phyloP scores from a whole-genome alignment of 495 filamentous ascomycete genomes.

The Talaromyces liani region DNA sequence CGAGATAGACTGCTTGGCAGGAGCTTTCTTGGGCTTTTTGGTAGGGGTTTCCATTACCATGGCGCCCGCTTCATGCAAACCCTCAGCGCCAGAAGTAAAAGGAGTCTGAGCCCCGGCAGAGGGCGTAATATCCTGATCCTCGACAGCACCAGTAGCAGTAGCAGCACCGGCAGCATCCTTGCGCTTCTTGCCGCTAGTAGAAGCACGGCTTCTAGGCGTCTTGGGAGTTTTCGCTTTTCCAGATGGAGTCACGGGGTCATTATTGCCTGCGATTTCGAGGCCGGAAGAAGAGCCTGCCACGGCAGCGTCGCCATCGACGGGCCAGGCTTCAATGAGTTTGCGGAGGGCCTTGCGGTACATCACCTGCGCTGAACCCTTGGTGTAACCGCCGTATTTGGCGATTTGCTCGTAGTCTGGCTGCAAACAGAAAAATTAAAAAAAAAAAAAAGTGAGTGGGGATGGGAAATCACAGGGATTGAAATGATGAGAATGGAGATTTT shows the following conservation, averaged over 20 bases:
- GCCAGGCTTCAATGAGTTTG: constrained; percentile 14
- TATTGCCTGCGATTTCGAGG: neutral
- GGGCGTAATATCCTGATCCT: neutral
- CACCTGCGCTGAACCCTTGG: constrained; percentile 21
- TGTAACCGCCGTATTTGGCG: constrained; percentile 25
- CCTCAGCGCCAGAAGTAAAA: neutral
- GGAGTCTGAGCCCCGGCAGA: neutral
- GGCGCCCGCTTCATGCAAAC: neutral
- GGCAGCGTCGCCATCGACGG: neutral
- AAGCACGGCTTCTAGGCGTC: neutral
- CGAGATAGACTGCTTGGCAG: constrained; percentile 10
- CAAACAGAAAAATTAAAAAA: neutral
- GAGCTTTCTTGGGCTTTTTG: constrained; percentile 3
- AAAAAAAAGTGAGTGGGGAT: neutral
- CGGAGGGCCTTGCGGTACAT: constrained; percentile 20
- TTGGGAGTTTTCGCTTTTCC: neutral
- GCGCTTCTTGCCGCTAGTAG: constrained; percentile 16
- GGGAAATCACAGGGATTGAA: too few relatives aligned
- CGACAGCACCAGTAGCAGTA: neutral
- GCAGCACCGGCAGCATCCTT: constrained; percentile 12
- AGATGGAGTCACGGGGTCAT: neutral
- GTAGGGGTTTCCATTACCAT: neutral
- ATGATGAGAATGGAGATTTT: neutral
- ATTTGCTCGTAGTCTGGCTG: constrained; percentile 36
- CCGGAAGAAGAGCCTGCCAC: too few relatives aligned